These are phyloP conservation scores for Bipolaris sorokiniana DNA, from an alignment of 2,329 filamentous ascomycete species.

Conservation along the genomic window DNA sequence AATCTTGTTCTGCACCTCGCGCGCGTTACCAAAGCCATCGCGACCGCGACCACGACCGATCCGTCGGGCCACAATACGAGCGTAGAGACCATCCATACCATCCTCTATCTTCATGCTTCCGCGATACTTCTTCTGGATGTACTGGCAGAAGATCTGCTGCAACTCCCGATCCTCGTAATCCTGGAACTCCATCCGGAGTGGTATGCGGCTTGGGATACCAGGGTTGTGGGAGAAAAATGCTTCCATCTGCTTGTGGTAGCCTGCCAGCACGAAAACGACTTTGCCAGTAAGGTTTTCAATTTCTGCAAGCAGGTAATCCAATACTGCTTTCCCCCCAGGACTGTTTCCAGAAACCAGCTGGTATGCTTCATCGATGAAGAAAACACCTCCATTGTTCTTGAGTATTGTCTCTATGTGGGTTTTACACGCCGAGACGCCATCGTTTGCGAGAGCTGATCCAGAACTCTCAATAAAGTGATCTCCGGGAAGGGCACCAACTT, in stretches of 20 bases:
- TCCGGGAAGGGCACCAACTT: constrained; percentile 68
- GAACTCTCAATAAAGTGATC: constrained; percentile 68
- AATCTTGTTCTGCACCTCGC: constrained; percentile 69
- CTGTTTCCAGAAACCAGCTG: constrained; percentile 69
- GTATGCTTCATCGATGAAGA: constrained; percentile 83
- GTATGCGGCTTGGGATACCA: constrained; percentile 72
- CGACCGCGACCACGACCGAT: constrained; percentile 67
- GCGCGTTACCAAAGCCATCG: constrained; percentile 75
- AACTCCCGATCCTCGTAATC: constrained; percentile 74
- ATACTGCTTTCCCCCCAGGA: constrained; percentile 63
- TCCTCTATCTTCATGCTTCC: constrained; percentile 63
- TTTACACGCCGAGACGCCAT: constrained; percentile 65
- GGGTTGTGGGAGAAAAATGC: constrained; percentile 76
- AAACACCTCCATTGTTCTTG: constrained; percentile 66
- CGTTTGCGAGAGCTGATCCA: constrained; percentile 68
- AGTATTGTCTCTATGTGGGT: constrained; percentile 63
- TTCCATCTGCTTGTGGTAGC: constrained; percentile 78
- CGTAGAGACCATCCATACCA: constrained; percentile 50
- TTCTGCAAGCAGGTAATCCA: constrained; percentile 75
- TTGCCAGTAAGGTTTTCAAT: constrained; percentile 74
- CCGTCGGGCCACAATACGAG: constrained; percentile 66
- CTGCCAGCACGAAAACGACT: constrained; percentile 73
- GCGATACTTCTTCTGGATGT: constrained; percentile 62
- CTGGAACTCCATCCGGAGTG: constrained; percentile 67
- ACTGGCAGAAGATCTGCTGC: constrained; percentile 62